phyloP scores from a whole-genome alignment of 441 rosid genomes.

The Isatis lusitanica region DNA sequence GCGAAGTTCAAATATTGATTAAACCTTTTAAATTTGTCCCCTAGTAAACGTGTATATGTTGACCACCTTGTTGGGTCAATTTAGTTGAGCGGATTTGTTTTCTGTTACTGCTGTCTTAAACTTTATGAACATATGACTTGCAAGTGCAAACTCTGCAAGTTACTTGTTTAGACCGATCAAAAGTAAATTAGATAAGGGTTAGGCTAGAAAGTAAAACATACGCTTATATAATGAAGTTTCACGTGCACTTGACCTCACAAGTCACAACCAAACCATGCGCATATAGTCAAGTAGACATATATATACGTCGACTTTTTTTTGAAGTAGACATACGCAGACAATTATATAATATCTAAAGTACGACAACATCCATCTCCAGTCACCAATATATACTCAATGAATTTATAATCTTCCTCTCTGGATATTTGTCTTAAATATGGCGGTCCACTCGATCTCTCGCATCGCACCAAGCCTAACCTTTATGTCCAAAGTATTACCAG shows the following conservation, averaged over 20 bases:
- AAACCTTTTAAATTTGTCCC: neutral
- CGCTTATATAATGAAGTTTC: neutral
- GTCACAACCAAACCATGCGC: conserved; percentile 21
- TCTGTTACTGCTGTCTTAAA: neutral
- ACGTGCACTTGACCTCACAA: neutral
- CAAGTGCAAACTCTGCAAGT: neutral
- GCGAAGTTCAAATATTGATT: too few relatives aligned
- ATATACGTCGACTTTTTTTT: neutral
- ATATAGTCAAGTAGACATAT: too few relatives aligned
- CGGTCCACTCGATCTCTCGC: conserved; percentile 7
- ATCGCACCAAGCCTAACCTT: conserved; percentile 26
- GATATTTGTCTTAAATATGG: conserved; percentile 19
- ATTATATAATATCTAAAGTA: neutral
- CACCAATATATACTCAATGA: neutral
- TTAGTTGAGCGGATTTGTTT: neutral
- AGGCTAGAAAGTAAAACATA: neutral
- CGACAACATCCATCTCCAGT: conserved; percentile 15
- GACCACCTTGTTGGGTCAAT: neutral
- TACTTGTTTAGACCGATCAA: neutral
- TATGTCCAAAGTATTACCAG: neutral
- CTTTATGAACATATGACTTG: too few relatives aligned
- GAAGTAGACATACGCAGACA: neutral
- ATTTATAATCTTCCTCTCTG: neutral
- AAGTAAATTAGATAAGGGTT: neutral
- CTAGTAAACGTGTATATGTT: neutral